Evolutionary conservation across 495 filamentous ascomycete genomes (phyloP), one percentile per base, ranked within the genome.

Genomic region (Clohesyomyces aquaticus): DNA sequence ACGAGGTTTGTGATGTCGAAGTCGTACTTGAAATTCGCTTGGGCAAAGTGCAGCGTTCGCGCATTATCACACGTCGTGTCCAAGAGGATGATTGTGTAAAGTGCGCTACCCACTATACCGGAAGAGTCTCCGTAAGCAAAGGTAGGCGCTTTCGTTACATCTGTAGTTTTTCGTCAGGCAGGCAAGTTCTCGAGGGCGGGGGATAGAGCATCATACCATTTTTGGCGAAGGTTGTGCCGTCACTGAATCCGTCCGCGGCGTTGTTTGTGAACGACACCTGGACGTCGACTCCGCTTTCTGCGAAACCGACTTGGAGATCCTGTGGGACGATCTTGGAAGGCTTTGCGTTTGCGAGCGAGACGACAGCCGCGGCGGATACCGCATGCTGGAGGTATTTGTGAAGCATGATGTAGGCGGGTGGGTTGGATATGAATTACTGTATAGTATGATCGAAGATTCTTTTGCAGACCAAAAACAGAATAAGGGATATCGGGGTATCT

Each of bases 81-180:
- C 50, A 68, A 21, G 26, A 71, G 43, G 27, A 71, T 8, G 61
- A 71, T 63, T 2, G 59, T 68, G 43, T 62, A 71, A 2, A 47
- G 43, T 16, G 45, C 23, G 4, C 2, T 16, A 1, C 59, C 12
- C 11, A 35, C n/a, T 32, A 71, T 67, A 18, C 55, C 60, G 1
- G 64, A 67, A 43, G 53, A 60, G 47, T 71, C 68, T 22, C 68
- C 68, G 12, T 64, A 47, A 12, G 64, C 65, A 25, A 71, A 71
- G 8, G 45, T 50, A 16, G 68, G 64, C 19, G 27, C 43, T 21
- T 52, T 35, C n/a, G 55, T 21, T 3, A 67, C 63, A 2, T 55
- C 68, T 71, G 26, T 3, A 16, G 8, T 19, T n/a, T n/a, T 16
- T 11, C 23, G 59, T 66, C 47, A 66, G 59, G 18, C 16, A 12